phyloP scores from a whole-genome alignment of 495 filamentous ascomycete genomes.

The Schizothecium vesticola region DNA sequence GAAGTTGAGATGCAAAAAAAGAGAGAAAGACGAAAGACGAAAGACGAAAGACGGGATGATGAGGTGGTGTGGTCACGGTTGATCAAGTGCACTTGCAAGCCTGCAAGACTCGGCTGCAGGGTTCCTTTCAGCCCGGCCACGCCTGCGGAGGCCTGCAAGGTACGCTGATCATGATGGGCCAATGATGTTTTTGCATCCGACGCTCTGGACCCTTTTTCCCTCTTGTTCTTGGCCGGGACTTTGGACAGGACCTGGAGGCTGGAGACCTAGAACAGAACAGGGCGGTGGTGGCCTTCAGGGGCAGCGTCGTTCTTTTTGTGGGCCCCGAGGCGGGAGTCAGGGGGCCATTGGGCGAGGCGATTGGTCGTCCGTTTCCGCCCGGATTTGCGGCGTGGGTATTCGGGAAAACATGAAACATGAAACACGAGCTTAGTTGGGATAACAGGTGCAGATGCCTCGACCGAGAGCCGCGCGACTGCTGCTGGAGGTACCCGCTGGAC shows the following conservation, averaged over 20 bases:
- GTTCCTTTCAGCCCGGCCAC: neutral
- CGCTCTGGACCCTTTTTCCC: neutral
- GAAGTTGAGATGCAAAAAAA: slow-evolving; percentile 5
- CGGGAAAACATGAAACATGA: slow-evolving; percentile 16
- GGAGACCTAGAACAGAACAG: neutral
- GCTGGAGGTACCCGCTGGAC: neutral
- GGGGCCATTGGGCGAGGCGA: neutral
- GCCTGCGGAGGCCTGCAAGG: neutral
- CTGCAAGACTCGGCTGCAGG: neutral
- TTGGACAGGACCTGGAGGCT: neutral
- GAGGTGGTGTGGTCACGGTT: neutral
- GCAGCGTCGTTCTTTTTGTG: slow-evolving; percentile 7
- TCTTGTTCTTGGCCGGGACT: neutral
- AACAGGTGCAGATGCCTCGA: slow-evolving; percentile 3
- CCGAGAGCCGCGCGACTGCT: slow-evolving; percentile 10
- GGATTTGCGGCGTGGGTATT: neutral
- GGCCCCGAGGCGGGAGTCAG: slow-evolving; percentile 6
- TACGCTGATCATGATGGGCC: neutral
- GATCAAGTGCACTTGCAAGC: neutral
- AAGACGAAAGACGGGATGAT: slow-evolving; percentile 1
- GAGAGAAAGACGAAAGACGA: neutral
- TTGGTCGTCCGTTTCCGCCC: slow-evolving; percentile 1
- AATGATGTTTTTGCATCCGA: neutral
- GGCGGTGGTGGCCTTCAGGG: slow-evolving; percentile 4
- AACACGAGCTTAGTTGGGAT: slow-evolving; percentile 13